Conservation (phyloP, 176 grass and related monocot genomes). For the Triticum dicoccoides region DNA sequence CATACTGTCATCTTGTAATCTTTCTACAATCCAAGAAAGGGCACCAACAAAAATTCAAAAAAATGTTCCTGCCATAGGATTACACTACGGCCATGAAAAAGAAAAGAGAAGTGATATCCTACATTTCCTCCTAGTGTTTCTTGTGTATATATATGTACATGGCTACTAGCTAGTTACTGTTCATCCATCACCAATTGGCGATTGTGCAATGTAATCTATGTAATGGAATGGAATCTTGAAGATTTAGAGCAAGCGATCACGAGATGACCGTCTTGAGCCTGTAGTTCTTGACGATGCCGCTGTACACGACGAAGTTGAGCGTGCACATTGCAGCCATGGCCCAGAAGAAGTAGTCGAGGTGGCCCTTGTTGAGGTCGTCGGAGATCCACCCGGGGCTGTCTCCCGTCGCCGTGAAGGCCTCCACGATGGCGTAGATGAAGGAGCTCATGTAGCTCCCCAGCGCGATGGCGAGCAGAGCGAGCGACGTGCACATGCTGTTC, state of each 20-base stretch:
- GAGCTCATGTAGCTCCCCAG: conserved; percentile 67
- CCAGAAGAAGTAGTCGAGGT: conserved; percentile 83
- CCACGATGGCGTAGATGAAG: conserved; percentile 56
- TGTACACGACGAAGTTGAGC: conserved; percentile 59
- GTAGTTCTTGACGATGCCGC: not conserved
- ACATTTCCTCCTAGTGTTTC: too few species aligned
- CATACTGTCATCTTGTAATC: too few species aligned
- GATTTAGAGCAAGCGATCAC: not conserved
- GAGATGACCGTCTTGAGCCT: not conserved
- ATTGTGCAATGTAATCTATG: too few species aligned
- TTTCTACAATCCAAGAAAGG: too few species aligned
- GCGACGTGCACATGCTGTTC: conserved; percentile 71
- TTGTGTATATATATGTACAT: too few species aligned
- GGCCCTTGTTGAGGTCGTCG: conserved; percentile 69
- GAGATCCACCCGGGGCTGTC: conserved; percentile 66
- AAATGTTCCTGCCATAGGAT: too few species aligned
- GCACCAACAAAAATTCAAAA: too few species aligned
- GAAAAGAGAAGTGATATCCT: too few species aligned
- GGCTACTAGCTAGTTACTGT: too few species aligned
- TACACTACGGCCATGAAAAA: too few species aligned
- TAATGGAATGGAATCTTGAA: too few species aligned
- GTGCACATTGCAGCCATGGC: conserved; percentile 42
- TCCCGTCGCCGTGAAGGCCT: conserved; percentile 34
- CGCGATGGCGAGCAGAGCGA: conserved; percentile 59
- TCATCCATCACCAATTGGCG: too few species aligned